Evolutionary conservation across 345 rosid species (phyloP).

Genomic region (Mercurialis annua): DNA sequence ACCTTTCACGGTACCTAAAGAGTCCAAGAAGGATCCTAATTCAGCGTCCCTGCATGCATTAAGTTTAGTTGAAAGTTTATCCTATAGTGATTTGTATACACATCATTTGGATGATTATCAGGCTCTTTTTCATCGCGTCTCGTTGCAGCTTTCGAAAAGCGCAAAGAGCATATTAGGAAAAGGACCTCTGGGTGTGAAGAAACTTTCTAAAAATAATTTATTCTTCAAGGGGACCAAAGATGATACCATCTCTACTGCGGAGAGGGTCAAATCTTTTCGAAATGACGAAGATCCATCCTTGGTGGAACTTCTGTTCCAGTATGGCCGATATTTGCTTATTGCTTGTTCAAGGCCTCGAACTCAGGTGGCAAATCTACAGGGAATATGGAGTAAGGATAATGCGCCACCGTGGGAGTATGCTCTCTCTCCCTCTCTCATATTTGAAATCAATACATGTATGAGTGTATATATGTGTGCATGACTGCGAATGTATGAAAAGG

Average conservation of each 20-base stretch:
- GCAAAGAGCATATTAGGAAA: slow-evolving; percentile 26
- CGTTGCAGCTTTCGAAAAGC: slow-evolving; percentile 56
- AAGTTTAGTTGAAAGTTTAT: slow-evolving; percentile 38
- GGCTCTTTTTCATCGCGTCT: slow-evolving; percentile 69
- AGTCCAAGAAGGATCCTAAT: slow-evolving; percentile 62
- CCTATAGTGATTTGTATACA: slow-evolving; percentile 60
- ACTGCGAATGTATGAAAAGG: neutral
- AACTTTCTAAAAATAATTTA: slow-evolving; percentile 15
- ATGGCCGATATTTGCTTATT: slow-evolving; percentile 80
- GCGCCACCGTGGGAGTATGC: slow-evolving; percentile 90
- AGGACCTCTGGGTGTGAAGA: slow-evolving; percentile 10
- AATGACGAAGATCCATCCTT: slow-evolving; percentile 78
- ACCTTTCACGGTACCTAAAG: slow-evolving; percentile 63
- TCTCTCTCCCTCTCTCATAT: slow-evolving; percentile 5
- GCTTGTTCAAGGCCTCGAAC: slow-evolving; percentile 90
- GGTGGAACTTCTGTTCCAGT: slow-evolving; percentile 81
- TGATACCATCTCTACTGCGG: slow-evolving; percentile 49
- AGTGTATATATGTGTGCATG: neutral
- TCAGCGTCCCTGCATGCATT: slow-evolving; percentile 43
- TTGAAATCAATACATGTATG: neutral
- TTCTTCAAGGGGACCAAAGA: slow-evolving; percentile 19
- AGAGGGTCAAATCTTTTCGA: slow-evolving; percentile 69
- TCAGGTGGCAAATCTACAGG: slow-evolving; percentile 89
- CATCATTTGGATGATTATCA: slow-evolving; percentile 75
- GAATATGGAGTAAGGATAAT: slow-evolving; percentile 86